Evolutionary conservation across 2,329 filamentous ascomycete species (phyloP).

Genomic region (Cladophialophora carrionii): DNA sequence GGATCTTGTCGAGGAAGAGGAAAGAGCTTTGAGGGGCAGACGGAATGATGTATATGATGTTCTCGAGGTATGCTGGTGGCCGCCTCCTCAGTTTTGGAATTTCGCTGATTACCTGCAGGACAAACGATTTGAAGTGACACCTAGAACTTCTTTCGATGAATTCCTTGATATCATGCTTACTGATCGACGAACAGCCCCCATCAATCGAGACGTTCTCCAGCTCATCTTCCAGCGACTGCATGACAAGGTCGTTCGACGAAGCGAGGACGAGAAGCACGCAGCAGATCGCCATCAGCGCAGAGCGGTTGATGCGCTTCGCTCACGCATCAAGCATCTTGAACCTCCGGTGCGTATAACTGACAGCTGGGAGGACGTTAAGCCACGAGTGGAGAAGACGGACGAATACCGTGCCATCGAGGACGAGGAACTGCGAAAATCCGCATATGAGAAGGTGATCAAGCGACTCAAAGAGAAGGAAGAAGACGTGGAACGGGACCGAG

Average conservation of each 20-base stretch:
- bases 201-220: conserved; percentile 76
- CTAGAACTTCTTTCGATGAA: conserved; percentile 84
- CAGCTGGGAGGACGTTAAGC: conserved; percentile 84
- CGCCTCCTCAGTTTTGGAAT: conserved; percentile 3
- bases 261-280: conserved; percentile 80
- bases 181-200: conserved; percentile 85
- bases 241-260: conserved; percentile 80
- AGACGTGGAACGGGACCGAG: conserved; percentile 67
- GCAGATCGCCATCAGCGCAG: conserved; percentile 84
- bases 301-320: conserved; percentile 80
- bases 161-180: conserved; percentile 80
- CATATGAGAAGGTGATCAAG: conserved; percentile 89
- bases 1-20: conserved; percentile 93
- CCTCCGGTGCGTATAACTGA: conserved; percentile 77
- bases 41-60: conserved; percentile 86
- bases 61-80: conserved; percentile 69
- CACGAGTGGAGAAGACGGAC: conserved; percentile 75
- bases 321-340: conserved; percentile 84
- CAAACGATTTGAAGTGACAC: conserved; percentile 85
- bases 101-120: conserved; percentile 61
- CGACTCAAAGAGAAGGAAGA: conserved; percentile 91
- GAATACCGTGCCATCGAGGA: conserved; percentile 82
- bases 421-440: conserved; percentile 78
- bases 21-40: conserved; percentile 77
- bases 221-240: conserved; percentile 86